phyloP scores from a whole-genome alignment of 1,284 basidiomycete genomes.

The Cryptococcus floricola region DNA sequence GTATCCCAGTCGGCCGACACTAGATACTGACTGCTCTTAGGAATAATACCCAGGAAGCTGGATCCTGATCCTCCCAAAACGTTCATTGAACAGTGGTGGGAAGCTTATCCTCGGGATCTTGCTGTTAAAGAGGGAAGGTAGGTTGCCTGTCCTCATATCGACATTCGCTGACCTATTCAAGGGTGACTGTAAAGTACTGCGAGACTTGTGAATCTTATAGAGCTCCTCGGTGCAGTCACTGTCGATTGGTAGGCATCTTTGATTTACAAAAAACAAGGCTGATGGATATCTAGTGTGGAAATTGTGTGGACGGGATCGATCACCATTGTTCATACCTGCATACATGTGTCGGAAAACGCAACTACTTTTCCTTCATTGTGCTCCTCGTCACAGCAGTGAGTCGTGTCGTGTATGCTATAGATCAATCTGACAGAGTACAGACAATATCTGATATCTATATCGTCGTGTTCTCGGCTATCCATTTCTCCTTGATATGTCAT shows the following conservation, averaged over 20 bases:
- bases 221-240: conserved; percentile 85
- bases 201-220: conserved; percentile 84
- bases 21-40: conserved; percentile 9
- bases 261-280: conserved; percentile 6
- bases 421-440: conserved; percentile 46
- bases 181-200: conserved; percentile 85
- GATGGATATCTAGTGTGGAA: conserved; percentile 65
- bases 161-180: conserved; percentile 36
- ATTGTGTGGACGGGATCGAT: conserved; percentile 79
- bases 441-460: conserved; percentile 66
- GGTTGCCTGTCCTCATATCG: conserved; percentile 29
- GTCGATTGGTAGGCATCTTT: conserved; percentile 65
- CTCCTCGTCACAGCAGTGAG: conserved; percentile 69
- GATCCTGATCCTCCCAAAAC: conserved; percentile 74
- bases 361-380: conserved; percentile 83
- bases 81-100: conserved; percentile 58
- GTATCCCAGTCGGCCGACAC: background rate
- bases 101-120: conserved; percentile 73
- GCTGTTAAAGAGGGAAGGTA: conserved; percentile 72
- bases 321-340: conserved; percentile 95
- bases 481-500: conserved; percentile 65
- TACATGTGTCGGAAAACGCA: conserved; percentile 85
- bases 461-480: conserved; percentile 74
- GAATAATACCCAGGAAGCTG: conserved; percentile 77
- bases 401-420: conserved; percentile 21